phyloP scores from a whole-genome alignment of 441 rosid genomes.

The Brassica hybrid region DNA sequence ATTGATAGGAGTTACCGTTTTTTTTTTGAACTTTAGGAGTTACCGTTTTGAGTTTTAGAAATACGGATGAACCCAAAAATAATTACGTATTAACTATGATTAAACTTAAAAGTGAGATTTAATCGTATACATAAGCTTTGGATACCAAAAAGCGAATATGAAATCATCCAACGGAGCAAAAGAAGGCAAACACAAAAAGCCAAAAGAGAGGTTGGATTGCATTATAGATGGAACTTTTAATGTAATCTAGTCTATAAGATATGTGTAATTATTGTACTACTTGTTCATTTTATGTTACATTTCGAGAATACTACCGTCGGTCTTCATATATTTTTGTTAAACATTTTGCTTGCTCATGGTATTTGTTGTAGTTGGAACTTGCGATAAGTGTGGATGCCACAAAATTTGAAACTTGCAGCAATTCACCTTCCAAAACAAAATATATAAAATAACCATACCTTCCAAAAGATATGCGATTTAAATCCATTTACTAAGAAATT shows the following conservation, averaged over 20 bases:
- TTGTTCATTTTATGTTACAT: constrained; percentile 17
- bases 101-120: background rate
- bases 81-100: background rate
- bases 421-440: background rate
- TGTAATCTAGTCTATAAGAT: constrained; percentile 32
- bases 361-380: background rate
- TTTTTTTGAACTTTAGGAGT: background rate
- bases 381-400: background rate
- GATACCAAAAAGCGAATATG: constrained; percentile 60
- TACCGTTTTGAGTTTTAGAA: background rate
- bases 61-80: background rate
- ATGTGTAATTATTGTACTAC: constrained; percentile 39
- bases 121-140: constrained; percentile 49
- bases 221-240: constrained; percentile 31
- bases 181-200: constrained; percentile 58
- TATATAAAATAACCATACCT: background rate
- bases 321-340: background rate
- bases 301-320: background rate
- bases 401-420: background rate
- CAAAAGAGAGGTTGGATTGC: constrained; percentile 56
- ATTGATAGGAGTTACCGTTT: background rate
- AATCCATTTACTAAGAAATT: background rate
- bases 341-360: background rate
- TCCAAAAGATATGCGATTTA: background rate
- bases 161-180: constrained; percentile 51